Evolutionary conservation across 768 basidiomycete species (phyloP), one percentile per base, ranked within the genome.

Genomic region (Kwoniella sp.): DNA sequence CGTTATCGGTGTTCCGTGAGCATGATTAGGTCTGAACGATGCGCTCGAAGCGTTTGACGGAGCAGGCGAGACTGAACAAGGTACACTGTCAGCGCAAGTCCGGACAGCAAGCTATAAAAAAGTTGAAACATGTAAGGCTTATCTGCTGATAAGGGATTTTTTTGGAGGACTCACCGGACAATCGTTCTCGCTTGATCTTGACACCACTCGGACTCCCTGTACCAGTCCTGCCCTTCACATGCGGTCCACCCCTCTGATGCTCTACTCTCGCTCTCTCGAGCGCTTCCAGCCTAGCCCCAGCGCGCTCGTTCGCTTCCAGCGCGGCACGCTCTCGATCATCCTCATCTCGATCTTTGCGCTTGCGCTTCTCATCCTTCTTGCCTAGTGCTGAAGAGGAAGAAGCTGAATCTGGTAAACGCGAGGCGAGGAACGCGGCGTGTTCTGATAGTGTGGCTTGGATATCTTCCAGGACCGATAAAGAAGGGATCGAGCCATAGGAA

Each of bases 151-250:
- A n/a, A n/a, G n/a, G n/a, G n/a, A n/a, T n/a, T n/a, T n/a, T n/a
- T n/a, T n/a, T n/a, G n/a, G n/a, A n/a, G n/a, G n/a, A 69, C 74
- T 72, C 61, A 76, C 74, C 34, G 48, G 65, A 69, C n/a, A 65
- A 65, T 47, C 74, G 62, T 55, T 78, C 74, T 67, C 62, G 68
- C 72, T 78, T 78, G 9, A 77, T 72, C 54, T 59, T 71, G 26
- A 74, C 63, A 31, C 69, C 61, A 30, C 51, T 48, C 30, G 71
- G 68, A 70, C 68, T 72, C 13, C 50, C 66, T 45, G 55, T 64
- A 26, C 59, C 59, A 7, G 30, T 22, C 30, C 51, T 61, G 15
- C 22, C 29, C 30, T 59, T 59, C 26, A 11, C 45, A 29, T 30
- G 54, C 26, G 54, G 28, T 4, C 50, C 57, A 28, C 20, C 48